These are phyloP conservation scores for Aureobasidium namibiae DNA, from an alignment of 2,329 filamentous ascomycete genomes.

Conservation along the genomic window DNA sequence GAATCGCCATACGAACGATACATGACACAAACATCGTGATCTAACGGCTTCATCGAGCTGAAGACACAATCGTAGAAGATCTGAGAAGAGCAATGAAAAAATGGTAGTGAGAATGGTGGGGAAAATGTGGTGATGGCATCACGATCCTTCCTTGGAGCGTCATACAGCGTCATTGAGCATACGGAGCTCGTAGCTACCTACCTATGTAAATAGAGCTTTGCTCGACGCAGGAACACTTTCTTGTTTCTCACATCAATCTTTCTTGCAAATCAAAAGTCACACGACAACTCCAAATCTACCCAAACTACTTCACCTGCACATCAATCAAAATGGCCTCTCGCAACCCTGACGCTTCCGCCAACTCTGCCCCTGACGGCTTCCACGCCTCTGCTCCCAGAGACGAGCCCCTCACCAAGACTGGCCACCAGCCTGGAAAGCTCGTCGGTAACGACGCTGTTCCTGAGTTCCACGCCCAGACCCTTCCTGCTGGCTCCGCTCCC, in stretches of 20 bases:
- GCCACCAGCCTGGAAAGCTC: constrained; percentile 24
- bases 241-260: neutral
- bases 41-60: neutral
- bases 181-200: neutral
- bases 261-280: neutral
- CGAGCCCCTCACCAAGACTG: neutral
- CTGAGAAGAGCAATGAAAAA: neutral
- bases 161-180: neutral
- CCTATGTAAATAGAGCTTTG: neutral
- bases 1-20: neutral
- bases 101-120: neutral
- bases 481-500: constrained; percentile 58
- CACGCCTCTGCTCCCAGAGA: constrained; percentile 5
- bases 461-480: constrained; percentile 55
- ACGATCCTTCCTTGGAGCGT: neutral
- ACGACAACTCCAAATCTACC: neutral
- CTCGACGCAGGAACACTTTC: neutral
- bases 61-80: neutral
- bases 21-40: neutral
- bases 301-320: neutral
- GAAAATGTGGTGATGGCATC: neutral
- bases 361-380: constrained; percentile 9
- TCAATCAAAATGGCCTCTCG: constrained; percentile 4
- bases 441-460: constrained; percentile 51
- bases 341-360: neutral